phyloP scores from a whole-genome alignment of 2,329 filamentous ascomycete species.

The Cladosporium velox region DNA sequence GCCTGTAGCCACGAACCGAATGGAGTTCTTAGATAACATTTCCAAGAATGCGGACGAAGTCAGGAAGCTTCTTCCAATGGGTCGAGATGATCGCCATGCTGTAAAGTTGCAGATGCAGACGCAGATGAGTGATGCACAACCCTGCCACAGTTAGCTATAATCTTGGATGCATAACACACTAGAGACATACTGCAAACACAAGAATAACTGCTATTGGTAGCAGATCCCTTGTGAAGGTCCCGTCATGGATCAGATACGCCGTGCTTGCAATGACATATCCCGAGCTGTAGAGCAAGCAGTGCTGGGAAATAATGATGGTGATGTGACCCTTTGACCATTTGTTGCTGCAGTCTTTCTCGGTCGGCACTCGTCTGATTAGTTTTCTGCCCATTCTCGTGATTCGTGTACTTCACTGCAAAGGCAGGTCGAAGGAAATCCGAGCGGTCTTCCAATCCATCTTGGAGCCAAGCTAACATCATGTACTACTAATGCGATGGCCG shows the following conservation, averaged over 20 bases:
- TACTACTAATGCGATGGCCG: background rate
- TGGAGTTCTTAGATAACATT: conserved; percentile 24
- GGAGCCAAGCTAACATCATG: background rate
- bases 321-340: conserved; percentile 20
- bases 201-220: conserved; percentile 25
- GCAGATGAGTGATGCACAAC: background rate
- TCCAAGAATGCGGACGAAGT: background rate
- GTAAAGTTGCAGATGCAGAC: background rate
- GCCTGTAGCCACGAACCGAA: conserved; percentile 27
- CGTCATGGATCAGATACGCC: conserved; percentile 27
- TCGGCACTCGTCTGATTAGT: conserved; percentile 4
- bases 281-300: conserved; percentile 31
- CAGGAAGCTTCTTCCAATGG: background rate
- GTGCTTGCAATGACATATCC: conserved; percentile 31
- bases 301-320: conserved; percentile 29
- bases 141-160: background rate
- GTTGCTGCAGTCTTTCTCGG: conserved; percentile 12
- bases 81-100: background rate
- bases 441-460: background rate
- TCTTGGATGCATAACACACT: too few relatives aligned
- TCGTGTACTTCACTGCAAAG: background rate
- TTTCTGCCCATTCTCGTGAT: conserved; percentile 12
- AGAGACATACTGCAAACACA: background rate
- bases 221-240: conserved; percentile 24
- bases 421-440: background rate